Percentiles rank a stretch among this genome's conserved stretches.
These are phyloP conservation scores for Salvia miltiorrhiza DNA, from an alignment of 257 asterid species.

Conservation along the genomic window DNA sequence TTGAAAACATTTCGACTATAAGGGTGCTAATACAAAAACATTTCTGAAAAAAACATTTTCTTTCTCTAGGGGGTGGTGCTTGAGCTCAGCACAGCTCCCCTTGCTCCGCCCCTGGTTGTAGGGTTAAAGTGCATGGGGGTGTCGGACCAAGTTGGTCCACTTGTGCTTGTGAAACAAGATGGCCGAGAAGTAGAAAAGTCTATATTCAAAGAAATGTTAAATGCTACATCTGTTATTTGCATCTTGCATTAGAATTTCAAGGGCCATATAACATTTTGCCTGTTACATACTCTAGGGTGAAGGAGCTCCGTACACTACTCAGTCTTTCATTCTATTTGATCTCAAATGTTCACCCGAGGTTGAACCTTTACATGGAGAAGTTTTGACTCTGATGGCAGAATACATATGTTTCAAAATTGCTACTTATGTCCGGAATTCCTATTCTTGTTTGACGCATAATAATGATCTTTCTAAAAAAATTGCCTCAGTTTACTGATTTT, in stretches of 20 bases:
- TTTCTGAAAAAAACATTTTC: too few relatives aligned
- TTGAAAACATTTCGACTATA: too few relatives aligned
- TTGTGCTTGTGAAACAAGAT: not conserved
- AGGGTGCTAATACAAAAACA: too few relatives aligned
- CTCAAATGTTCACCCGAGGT: not conserved
- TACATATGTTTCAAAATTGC: not conserved
- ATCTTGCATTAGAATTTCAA: not conserved
- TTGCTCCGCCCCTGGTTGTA: too few relatives aligned
- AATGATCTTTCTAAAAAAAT: not conserved
- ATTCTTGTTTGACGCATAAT: not conserved
- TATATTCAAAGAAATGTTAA: not conserved
- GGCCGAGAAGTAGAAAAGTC: not conserved
- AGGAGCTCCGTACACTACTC: not conserved
- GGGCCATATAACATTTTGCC: not conserved
- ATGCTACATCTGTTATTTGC: not conserved
- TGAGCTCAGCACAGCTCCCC: too few relatives aligned
- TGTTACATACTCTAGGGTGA: not conserved
- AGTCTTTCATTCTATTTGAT: not conserved
- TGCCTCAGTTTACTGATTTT: not conserved
- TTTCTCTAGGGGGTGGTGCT: too few relatives aligned
- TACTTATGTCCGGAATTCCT: not conserved
- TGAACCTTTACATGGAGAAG: not conserved
- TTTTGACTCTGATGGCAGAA: not conserved
- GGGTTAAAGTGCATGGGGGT: constrained; percentile 2
- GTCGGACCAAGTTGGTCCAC: constrained; percentile 7